Evolutionary conservation across 2,329 filamentous ascomycete genomes (phyloP).

Genomic region (Colletotrichum sp.): DNA sequence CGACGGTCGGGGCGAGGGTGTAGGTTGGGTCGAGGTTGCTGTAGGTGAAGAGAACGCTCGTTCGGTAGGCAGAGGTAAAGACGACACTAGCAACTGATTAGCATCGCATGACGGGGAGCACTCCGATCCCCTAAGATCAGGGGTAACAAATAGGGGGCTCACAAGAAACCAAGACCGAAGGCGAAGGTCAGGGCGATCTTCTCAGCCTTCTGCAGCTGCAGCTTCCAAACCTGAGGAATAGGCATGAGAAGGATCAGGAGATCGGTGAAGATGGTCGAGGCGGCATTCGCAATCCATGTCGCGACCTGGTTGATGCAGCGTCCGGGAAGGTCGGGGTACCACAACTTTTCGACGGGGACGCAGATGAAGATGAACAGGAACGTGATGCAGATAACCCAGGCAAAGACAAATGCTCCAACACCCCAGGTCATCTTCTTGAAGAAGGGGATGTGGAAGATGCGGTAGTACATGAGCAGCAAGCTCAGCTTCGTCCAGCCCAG

Average conservation of each 20-base stretch:
- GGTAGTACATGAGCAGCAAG: constrained; percentile 56
- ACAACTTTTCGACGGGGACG: constrained; percentile 52
- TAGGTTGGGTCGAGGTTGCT: constrained; percentile 44
- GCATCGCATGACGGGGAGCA: not conserved
- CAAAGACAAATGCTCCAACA: constrained; percentile 46
- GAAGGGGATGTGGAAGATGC: constrained; percentile 51
- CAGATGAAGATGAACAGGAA: constrained; percentile 59
- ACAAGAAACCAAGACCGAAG: constrained; percentile 51
- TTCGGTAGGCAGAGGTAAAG: constrained; percentile 53
- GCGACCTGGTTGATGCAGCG: constrained; percentile 53
- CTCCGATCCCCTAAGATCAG: rapidly evolving
- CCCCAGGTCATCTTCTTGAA: constrained; percentile 46
- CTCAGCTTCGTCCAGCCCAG: constrained; percentile 55
- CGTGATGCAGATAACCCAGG: constrained; percentile 52
- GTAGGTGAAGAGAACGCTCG: constrained; percentile 51
- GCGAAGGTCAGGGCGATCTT: constrained; percentile 49
- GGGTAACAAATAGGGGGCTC: constrained; percentile 10
- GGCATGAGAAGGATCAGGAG: constrained; percentile 49
- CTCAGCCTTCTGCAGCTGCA: constrained; percentile 44
- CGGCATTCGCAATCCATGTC: constrained; percentile 55
- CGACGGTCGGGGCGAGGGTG: constrained; percentile 48
- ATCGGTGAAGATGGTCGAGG: constrained; percentile 52
- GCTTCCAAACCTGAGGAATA: constrained; percentile 48
- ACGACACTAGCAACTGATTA: constrained; percentile 38
- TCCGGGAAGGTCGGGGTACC: constrained; percentile 49